Evolutionary conservation across 352 stramenopile species (phyloP).

Genomic region (Globisporangium solare): DNA sequence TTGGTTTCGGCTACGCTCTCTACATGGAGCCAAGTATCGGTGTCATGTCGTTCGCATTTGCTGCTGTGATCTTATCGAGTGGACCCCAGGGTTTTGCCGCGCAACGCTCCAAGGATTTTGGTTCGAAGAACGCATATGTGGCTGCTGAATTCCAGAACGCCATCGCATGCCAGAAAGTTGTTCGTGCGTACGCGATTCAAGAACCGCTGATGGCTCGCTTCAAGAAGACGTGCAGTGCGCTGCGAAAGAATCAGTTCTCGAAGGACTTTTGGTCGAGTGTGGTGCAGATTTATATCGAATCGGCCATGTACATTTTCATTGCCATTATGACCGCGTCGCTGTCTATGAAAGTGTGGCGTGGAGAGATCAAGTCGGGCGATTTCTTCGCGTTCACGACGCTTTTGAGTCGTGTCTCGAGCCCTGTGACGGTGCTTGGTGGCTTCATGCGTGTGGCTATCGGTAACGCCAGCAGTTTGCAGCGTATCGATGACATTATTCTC

Average conservation of each 20-base stretch:
- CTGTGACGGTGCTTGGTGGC: conserved; percentile 75
- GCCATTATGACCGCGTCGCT: conserved; percentile 83
- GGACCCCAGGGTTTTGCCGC: conserved; percentile 79
- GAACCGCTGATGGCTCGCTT: conserved; percentile 72
- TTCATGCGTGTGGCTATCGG: conserved; percentile 89
- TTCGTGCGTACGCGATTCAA: conserved; percentile 83
- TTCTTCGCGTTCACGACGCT: conserved; percentile 85
- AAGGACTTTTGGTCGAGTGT: conserved; percentile 89
- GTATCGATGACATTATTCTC: conserved; percentile 82
- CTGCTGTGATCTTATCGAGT: conserved; percentile 72
- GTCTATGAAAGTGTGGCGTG: conserved; percentile 81
- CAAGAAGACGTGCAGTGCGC: conserved; percentile 45
- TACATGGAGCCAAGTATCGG: conserved; percentile 81
- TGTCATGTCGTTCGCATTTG: conserved; percentile 82
- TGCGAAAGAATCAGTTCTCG: conserved; percentile 83
- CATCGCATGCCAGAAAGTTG: conserved; percentile 81
- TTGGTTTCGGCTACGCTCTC: conserved; percentile 80
- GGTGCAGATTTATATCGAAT: conserved; percentile 90
- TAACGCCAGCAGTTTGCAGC: conserved; percentile 83
- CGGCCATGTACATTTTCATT: conserved; percentile 88
- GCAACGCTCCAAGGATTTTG: conserved; percentile 83
- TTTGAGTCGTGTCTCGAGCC: conserved; percentile 72
- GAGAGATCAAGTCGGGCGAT: conserved; percentile 61
- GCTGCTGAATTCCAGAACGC: conserved; percentile 86
- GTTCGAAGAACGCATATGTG: conserved; percentile 84